These are phyloP conservation scores for Closterium sp. DNA, from an alignment of 139 green algal genomes.

Conservation along the genomic window DNA sequence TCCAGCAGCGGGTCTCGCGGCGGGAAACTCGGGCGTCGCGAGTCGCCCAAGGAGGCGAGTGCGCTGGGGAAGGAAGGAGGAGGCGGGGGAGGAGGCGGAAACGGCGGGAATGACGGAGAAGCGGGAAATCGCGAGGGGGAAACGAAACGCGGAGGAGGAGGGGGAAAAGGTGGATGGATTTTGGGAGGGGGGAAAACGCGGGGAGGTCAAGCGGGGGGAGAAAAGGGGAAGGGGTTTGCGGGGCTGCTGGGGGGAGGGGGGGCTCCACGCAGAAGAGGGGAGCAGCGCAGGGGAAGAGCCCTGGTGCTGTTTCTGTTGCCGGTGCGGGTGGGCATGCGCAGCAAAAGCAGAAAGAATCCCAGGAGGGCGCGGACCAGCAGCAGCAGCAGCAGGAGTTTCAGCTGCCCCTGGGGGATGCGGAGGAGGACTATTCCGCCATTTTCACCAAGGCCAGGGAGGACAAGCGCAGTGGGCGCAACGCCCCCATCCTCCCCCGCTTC, in stretches of 20 bases:
- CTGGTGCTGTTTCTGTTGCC: too few species aligned
- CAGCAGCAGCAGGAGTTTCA: background rate
- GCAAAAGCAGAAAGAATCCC: too few species aligned
- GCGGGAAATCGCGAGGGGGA: background rate
- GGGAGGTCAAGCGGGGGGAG: background rate
- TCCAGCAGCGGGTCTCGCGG: background rate
- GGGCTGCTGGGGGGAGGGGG: background rate
- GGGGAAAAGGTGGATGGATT: background rate
- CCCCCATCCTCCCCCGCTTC: background rate
- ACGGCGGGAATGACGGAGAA: too few species aligned
- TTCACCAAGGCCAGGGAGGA: background rate
- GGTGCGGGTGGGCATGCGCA: too few species aligned
- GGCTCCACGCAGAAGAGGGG: background rate
- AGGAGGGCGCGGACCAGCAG: background rate
- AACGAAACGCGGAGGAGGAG: background rate
- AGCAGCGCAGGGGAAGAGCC: too few species aligned
- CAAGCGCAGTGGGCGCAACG: background rate
- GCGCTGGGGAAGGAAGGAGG: background rate
- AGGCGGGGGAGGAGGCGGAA: background rate
- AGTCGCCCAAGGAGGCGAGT: background rate
- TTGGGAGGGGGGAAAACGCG: background rate
- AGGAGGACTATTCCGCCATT: background rate
- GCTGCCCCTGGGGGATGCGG: background rate
- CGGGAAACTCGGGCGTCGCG: background rate
- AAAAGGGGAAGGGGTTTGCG: background rate